Base-by-base conservation (phyloP, 2,329 filamentous ascomycete species). In the Cytospora schulzeri region DNA sequence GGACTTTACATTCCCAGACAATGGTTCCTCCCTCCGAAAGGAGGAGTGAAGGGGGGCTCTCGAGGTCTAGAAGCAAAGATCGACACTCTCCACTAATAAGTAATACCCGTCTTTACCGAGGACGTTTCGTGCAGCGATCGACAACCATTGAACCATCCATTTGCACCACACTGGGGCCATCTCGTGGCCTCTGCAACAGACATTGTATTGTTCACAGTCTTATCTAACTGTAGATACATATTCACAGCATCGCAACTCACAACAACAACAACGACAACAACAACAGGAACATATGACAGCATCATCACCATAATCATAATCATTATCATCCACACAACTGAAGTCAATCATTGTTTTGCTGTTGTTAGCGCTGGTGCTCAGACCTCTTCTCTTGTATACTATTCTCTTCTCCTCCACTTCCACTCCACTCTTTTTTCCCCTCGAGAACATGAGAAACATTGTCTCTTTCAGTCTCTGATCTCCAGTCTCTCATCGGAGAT, bases 51-150 rank as follows among this genome's bases (percentile, higher is more conserved):
- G 51, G 31, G 41, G 19, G 41, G 59, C 59, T 62, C 33, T 41
- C 41, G 35, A 31, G 59, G 63, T 59, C 63, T 63, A 63, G 63
- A 65, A 63, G 50, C 26, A 63, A 8, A 12, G 63, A 65, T 65
- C 63, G 63, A 52, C 63, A 33, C 59, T 22, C 22, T 35, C 33
- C 33, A 35, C 33, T 15, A 15, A 2, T 11, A 4, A 14, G 2
- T 15, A 15, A 14, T 35, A 12, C 45, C 45, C 45, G 45, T 62
- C 33, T 56, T 28, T 48, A 11, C 35, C 55, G 59, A 48, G 28
- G 38, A 35, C 48, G 55, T 62, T 56, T 56, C 52, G 35, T 62
- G 52, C 59, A 56, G 52, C 31, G 59, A 62, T 62, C 59, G 52
- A 53, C 59, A 35, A 22, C 28, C 28, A 31, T 50, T 15, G 4